Base-by-base conservation (phyloP, 495 filamentous ascomycete species). In the Immersiella caudata region DNA sequence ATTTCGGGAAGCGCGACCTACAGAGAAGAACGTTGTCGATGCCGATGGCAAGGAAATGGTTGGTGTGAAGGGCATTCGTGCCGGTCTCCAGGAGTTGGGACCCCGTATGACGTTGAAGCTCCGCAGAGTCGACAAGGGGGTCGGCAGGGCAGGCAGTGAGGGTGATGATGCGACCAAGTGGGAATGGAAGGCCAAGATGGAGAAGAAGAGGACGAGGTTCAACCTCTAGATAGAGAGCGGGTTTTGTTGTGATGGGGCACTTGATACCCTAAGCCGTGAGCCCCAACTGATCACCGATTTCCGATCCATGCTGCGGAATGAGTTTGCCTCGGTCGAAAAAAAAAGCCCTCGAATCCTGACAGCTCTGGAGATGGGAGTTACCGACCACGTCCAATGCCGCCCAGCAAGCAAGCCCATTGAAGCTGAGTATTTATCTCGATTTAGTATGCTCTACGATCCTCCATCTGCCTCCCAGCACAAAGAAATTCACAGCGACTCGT, bases 181-280 rank as follows among this genome's bases (percentile, higher is more conserved):
- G 94, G 86, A 95, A 75, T 98, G 94, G 94, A 92, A 95, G 80
- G 90, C 90, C 5, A 85, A 86, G 76, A 93, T 94, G 90, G 95
- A 99, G 82, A 97, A 97, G 82, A 77, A 89, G 79, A 84, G 95
- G 73, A 99, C 94, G 66, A 90, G 90, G 79, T 99, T 98, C 77
- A 93, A 94, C 76, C 83, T 98, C 64, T 97, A 82, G 22, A 22
- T 8, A 18, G 0, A 22, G 56, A 74, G 22, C 16, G 46, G 20
- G 24, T 35, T 64, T 21, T 26, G 61, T 52, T 29, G 62, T 36
- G 16, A 6, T 36, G 25, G 25, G 62, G 46, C 36, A 57, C 20
- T 46, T 66, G 63, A 68, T 68, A 61, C 67, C 67, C 62, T 57
- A 50, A 21, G 40, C 11, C 6, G 40, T 46, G 40, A 46, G 40